phyloP scores from a whole-genome alignment of 768 basidiomycete species.

The Mycena sanguinolenta region DNA sequence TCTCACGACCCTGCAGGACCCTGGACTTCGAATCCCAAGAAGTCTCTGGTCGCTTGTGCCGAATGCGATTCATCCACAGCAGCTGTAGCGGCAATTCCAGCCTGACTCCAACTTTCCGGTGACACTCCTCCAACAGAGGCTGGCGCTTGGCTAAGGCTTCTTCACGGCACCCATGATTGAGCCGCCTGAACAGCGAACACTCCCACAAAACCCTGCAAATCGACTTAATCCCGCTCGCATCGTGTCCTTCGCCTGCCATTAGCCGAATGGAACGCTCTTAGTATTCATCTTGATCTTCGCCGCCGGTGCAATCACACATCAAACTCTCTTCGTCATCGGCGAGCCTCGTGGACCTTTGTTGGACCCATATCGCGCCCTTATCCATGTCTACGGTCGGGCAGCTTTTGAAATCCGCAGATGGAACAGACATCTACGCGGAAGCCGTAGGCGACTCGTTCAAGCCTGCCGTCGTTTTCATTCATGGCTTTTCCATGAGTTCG shows the following conservation, averaged over 20 bases:
- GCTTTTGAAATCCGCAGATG: constrained; percentile 52
- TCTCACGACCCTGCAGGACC: too few species aligned
- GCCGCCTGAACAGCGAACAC: too few species aligned
- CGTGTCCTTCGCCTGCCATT: not conserved
- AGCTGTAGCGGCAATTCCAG: too few species aligned
- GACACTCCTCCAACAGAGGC: too few species aligned
- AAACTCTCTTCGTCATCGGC: not conserved
- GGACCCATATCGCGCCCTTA: not conserved
- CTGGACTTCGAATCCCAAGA: too few species aligned
- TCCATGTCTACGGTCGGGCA: constrained; percentile 19
- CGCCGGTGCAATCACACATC: not conserved
- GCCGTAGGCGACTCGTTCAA: constrained; percentile 52
- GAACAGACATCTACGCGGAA: constrained; percentile 54
- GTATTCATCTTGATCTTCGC: not conserved
- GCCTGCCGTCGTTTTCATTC: constrained; percentile 55
- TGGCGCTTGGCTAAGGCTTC: too few species aligned
- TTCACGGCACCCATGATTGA: too few species aligned
- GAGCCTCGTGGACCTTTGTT: not conserved
- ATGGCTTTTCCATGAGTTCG: constrained; percentile 49
- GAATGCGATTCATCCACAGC: too few species aligned
- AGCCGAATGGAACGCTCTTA: not conserved
- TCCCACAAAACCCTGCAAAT: too few species aligned
- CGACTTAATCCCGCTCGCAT: not conserved
- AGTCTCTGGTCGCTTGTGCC: too few species aligned
- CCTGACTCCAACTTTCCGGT: too few species aligned